phyloP scores from a whole-genome alignment of 768 basidiomycete species.

The Boletus rex-veris region DNA sequence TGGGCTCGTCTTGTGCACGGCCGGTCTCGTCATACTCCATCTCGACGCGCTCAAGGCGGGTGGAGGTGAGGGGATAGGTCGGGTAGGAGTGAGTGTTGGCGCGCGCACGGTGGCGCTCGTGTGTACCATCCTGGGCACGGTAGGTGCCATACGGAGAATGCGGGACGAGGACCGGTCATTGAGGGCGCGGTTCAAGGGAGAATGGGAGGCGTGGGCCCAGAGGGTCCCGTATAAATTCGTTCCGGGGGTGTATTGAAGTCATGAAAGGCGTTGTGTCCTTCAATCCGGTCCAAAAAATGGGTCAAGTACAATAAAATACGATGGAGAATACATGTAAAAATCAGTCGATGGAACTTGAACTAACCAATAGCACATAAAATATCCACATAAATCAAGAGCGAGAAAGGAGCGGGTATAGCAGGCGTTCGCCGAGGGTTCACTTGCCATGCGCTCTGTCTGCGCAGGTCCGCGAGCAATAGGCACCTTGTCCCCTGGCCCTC shows the following conservation, averaged over 20 bases:
- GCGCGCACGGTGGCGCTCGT: slow-evolving; percentile 12
- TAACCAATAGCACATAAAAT: not conserved
- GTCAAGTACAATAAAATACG: too few relatives aligned
- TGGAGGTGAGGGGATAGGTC: not conserved
- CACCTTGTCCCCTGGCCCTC: slow-evolving; percentile 11
- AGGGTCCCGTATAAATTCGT: slow-evolving; percentile 47
- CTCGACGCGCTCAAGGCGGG: not conserved
- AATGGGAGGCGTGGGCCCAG: slow-evolving; percentile 37
- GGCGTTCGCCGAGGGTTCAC: not conserved
- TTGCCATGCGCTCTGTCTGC: slow-evolving; percentile 17
- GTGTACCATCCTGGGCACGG: not conserved
- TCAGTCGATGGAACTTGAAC: too few relatives aligned
- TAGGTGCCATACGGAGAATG: slow-evolving; percentile 10
- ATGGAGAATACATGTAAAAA: too few relatives aligned
- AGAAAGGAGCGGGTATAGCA: not conserved
- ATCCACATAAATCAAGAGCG: not conserved
- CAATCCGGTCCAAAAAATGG: too few relatives aligned
- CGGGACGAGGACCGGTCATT: slow-evolving; percentile 11
- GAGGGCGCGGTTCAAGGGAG: slow-evolving; percentile 11
- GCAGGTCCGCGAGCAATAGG: slow-evolving; percentile 29
- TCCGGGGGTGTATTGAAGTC: slow-evolving; percentile 42
- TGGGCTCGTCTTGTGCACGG: slow-evolving; percentile 31
- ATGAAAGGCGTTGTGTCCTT: too few relatives aligned
- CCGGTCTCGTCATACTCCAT: slow-evolving; percentile 14
- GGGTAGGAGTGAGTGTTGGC: slow-evolving; percentile 31